Evolutionary conservation across 1,139 yeast species (phyloP).

Genomic region (Blastobotrys apis): DNA sequence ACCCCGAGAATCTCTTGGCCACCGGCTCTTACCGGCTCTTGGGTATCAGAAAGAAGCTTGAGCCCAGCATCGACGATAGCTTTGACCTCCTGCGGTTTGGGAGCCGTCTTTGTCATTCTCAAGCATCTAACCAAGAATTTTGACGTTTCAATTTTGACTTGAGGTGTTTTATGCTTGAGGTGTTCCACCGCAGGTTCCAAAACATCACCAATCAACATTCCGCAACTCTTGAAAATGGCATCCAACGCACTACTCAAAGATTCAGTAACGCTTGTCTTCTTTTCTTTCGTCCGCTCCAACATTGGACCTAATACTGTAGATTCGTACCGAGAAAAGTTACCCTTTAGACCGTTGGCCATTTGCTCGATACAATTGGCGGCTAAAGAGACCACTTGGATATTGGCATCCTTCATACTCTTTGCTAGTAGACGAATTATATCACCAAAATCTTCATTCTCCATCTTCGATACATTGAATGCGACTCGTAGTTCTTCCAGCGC

Average conservation of each 20-base stretch:
- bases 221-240: constrained; percentile 46
- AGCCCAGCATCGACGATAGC: constrained; percentile 51
- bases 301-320: constrained; percentile 54
- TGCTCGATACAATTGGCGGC: constrained; percentile 67
- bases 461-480: constrained; percentile 46
- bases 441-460: constrained; percentile 62
- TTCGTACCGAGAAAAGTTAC: constrained; percentile 52
- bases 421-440: constrained; percentile 57
- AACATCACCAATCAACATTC: constrained; percentile 45
- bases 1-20: constrained; percentile 80
- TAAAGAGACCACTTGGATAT: constrained; percentile 77
- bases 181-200: constrained; percentile 57
- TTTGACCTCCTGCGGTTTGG: constrained; percentile 53
- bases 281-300: constrained; percentile 83
- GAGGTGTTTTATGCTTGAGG: constrained; percentile 79
- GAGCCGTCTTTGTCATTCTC: constrained; percentile 46
- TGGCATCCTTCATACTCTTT: constrained; percentile 84
- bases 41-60: constrained; percentile 72
- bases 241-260: constrained; percentile 65
- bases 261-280: constrained; percentile 71
- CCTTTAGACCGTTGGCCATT: constrained; percentile 64
- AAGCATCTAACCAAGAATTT: constrained; percentile 64
- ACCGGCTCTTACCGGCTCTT: constrained; percentile 77
- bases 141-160: constrained; percentile 66
- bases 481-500: constrained; percentile 65